A percentile compares a stretch with the other conserved stretches of the same genome.
Evolutionary conservation across 306 rosid species (phyloP).

Genomic region (Psophocarpus tetragonolobus): DNA sequence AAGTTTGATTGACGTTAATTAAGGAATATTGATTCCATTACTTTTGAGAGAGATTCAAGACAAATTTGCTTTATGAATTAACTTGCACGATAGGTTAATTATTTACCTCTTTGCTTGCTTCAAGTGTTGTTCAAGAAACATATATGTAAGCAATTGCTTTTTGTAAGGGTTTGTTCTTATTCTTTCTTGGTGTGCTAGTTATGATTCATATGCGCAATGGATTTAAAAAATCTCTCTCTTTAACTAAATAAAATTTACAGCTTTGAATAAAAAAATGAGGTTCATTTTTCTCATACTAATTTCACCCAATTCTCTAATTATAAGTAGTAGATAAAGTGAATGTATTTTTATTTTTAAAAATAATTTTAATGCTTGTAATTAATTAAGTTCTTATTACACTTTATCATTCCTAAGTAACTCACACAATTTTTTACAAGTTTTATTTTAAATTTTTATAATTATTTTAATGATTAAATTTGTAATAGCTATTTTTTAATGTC

Average conservation of each 20-base stretch:
- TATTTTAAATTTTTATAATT: too few relatives aligned
- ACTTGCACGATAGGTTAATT: constrained; percentile 13
- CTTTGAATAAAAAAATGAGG: too few relatives aligned
- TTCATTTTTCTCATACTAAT: too few relatives aligned
- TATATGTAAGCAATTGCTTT: background rate
- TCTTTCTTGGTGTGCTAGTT: background rate
- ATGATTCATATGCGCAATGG: background rate
- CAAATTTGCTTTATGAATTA: background rate
- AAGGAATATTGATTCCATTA: background rate
- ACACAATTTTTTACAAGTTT: too few relatives aligned
- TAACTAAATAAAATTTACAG: background rate
- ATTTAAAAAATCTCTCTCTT: background rate
- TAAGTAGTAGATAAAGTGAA: too few relatives aligned
- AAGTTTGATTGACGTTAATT: background rate
- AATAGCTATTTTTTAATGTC: too few relatives aligned
- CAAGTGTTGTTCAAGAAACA: background rate
- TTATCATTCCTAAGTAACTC: too few relatives aligned
- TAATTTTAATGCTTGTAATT: too few relatives aligned
- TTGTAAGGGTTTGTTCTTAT: background rate
- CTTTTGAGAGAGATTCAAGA: background rate
- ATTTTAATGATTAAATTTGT: too few relatives aligned
- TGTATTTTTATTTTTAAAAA: too few relatives aligned
- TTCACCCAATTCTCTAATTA: too few relatives aligned
- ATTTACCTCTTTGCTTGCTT: background rate
- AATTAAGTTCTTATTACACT: too few relatives aligned